A percentile compares a stretch with the other conserved stretches of the same genome.
Conservation (phyloP, 345 rosid species). For the Abelmoschus esculentus region DNA sequence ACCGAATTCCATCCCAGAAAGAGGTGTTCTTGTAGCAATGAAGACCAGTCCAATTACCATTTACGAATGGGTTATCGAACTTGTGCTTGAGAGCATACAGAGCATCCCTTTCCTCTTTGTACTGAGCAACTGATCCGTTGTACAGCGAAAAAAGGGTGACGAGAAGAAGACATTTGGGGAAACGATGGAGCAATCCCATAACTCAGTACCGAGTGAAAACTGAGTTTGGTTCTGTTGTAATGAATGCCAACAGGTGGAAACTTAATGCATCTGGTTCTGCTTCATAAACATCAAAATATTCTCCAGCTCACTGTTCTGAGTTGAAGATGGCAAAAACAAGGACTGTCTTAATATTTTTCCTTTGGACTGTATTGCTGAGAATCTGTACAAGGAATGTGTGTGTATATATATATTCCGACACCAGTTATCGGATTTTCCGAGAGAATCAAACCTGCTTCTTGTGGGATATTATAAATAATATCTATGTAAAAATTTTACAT, state of each 20-base stretch:
- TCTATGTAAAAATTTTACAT: too few relatives aligned
- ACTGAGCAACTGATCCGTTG: not conserved
- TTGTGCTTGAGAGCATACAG: constrained; percentile 29
- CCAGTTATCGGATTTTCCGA: too few relatives aligned
- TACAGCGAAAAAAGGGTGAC: not conserved
- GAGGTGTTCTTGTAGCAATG: constrained; percentile 24
- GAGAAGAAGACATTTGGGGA: constrained; percentile 1
- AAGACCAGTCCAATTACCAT: constrained; percentile 40
- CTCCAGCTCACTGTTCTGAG: constrained; percentile 15
- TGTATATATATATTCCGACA: too few relatives aligned
- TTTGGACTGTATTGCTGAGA: constrained; percentile 17
- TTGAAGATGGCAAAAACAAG: constrained; percentile 23
- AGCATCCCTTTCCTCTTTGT: constrained; percentile 26
- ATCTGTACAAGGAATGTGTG: not conserved
- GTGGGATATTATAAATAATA: too few relatives aligned
- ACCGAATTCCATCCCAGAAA: constrained; percentile 34
- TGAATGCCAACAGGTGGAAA: not conserved
- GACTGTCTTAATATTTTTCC: not conserved
- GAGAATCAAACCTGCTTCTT: too few relatives aligned
- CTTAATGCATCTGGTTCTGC: not conserved
- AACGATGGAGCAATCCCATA: constrained; percentile 15
- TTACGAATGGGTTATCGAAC: constrained; percentile 30
- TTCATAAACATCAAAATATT: constrained; percentile 16
- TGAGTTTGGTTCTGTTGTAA: not conserved
- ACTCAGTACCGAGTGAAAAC: not conserved